Conservation (phyloP, 106 monocot species). For the Phalaenopsis equestris region DNA sequence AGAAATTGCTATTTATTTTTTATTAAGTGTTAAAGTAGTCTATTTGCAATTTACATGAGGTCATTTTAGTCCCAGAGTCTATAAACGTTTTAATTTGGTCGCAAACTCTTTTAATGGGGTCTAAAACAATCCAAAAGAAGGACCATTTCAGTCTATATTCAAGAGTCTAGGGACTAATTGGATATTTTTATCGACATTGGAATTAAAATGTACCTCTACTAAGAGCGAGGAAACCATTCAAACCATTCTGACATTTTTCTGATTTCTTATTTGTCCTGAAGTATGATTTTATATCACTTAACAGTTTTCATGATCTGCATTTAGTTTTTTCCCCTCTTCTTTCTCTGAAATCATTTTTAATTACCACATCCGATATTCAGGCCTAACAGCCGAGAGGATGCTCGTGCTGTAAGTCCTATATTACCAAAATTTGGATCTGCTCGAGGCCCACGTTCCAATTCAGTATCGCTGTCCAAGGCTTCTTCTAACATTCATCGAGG, state of each 20-base stretch:
- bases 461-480: slow-evolving; percentile 28
- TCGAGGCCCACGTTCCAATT: slow-evolving; percentile 47
- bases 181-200: too few species aligned
- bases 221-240: too few species aligned
- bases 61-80: too few species aligned
- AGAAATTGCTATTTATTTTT: neutral
- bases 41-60: too few species aligned
- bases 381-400: slow-evolving; percentile 40
- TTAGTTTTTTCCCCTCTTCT: neutral
- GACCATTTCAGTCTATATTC: too few species aligned
- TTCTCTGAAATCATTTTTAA: neutral
- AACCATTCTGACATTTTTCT: too few species aligned
- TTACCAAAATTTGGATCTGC: slow-evolving; percentile 33
- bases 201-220: too few species aligned
- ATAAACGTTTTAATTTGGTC: too few species aligned
- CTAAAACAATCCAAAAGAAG: too few species aligned
- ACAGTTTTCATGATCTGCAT: slow-evolving; percentile 4
- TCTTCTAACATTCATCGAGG: slow-evolving; percentile 27
- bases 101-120: too few species aligned
- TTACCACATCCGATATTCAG: slow-evolving; percentile 17
- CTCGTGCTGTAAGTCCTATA: slow-evolving; percentile 21
- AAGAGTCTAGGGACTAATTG: too few species aligned
- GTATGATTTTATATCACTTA: neutral
- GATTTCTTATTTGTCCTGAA: neutral
- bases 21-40: neutral